Evolutionary conservation across 768 basidiomycete genomes (phyloP).

Genomic region (Kwoniella botswanensis): DNA sequence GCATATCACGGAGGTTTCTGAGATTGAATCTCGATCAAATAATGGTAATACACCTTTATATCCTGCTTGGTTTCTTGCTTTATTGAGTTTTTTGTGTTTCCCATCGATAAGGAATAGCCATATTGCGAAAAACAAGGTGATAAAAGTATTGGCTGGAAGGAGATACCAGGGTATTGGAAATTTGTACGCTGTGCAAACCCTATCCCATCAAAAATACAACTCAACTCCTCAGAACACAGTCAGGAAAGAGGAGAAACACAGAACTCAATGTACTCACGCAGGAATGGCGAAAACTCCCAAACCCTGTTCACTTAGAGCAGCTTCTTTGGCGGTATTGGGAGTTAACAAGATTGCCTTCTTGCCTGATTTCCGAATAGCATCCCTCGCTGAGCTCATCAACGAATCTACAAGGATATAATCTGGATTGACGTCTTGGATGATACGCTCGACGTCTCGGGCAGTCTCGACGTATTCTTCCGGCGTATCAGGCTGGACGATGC

Average conservation of each 20-base stretch:
- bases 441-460: constrained; percentile 6
- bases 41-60: constrained; percentile 27
- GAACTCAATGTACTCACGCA: constrained; percentile 22
- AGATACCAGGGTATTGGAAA: constrained; percentile 34
- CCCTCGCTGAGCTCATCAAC: constrained; percentile 19
- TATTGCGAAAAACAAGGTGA: constrained; percentile 13
- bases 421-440: constrained; percentile 25
- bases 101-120: constrained; percentile 24
- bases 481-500: constrained; percentile 14
- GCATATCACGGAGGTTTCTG: constrained; percentile 18
- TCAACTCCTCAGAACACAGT: too few relatives aligned
- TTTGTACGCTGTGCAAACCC: constrained; percentile 24
- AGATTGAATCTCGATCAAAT: not conserved
- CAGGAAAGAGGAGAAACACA: too few relatives aligned
- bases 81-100: constrained; percentile 1
- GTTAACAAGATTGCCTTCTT: constrained; percentile 18
- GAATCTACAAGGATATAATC: constrained; percentile 27
- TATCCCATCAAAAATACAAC: not conserved
- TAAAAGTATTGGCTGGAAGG: constrained; percentile 23
- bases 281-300: constrained; percentile 21
- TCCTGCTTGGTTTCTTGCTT: constrained; percentile 31
- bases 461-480: constrained; percentile 31
- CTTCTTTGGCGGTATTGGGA: constrained; percentile 36
- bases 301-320: constrained; percentile 23
- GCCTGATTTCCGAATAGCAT: constrained; percentile 23